Conservation (phyloP, 140 eudicot genomes). For the Senecio squalidus region DNA sequence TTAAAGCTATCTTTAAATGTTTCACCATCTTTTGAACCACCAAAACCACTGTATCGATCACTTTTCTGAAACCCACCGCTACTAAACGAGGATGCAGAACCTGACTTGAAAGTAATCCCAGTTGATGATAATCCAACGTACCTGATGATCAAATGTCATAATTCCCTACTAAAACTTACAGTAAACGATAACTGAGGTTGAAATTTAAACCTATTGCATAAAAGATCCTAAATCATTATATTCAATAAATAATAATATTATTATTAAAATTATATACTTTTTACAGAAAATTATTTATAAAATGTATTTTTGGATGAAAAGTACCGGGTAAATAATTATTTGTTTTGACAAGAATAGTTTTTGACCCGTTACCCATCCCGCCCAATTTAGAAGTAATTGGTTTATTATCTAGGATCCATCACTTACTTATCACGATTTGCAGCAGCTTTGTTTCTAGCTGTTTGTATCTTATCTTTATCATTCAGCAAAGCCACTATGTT, state of each 20-base stretch:
- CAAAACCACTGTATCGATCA: constrained; percentile 75
- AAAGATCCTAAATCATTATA: no score
- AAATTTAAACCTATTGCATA: background rate
- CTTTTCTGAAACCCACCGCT: constrained; percentile 49
- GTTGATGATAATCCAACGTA: constrained; percentile 93
- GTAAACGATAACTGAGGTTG: constrained; percentile 3
- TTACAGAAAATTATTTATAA: no score
- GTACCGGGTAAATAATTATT: no score
- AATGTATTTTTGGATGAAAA: no score
- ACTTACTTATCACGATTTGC: constrained; percentile 91
- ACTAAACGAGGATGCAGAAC: constrained; percentile 61
- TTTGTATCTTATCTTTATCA: constrained; percentile 84
- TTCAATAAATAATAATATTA: no score
- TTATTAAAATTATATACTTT: no score
- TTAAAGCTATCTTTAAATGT: constrained; percentile 55
- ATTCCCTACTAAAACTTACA: constrained; percentile 1
- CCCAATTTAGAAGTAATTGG: background rate
- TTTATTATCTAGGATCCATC: background rate
- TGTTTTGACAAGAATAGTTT: no score
- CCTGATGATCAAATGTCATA: constrained; percentile 34
- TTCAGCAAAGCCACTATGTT: constrained; percentile 66
- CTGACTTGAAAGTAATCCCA: constrained; percentile 75
- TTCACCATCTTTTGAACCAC: constrained; percentile 54
- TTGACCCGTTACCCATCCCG: no score
- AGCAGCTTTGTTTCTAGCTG: constrained; percentile 90